phyloP scores from a whole-genome alignment of 495 filamentous ascomycete genomes.

The Platismatia glauca region DNA sequence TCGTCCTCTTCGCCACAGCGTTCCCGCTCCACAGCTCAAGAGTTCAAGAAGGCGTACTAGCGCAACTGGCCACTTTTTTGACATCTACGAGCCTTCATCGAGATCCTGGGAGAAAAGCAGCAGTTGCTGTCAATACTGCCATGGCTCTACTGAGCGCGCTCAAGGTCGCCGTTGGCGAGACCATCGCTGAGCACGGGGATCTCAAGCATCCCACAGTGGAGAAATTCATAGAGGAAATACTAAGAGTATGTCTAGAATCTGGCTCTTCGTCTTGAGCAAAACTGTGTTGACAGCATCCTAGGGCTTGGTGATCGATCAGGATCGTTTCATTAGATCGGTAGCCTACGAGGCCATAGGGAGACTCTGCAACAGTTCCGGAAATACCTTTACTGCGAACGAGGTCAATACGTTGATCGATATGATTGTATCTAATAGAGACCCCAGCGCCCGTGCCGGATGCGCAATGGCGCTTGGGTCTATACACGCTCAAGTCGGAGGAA shows the following conservation, averaged over 20 bases:
- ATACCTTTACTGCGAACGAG: constrained; percentile 75
- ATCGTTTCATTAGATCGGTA: constrained; percentile 76
- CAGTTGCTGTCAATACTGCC: constrained; percentile 83
- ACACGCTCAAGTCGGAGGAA: constrained; percentile 89
- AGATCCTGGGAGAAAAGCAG: constrained; percentile 79
- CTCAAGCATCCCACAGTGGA: constrained; percentile 68
- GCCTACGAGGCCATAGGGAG: constrained; percentile 83
- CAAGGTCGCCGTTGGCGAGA: constrained; percentile 77
- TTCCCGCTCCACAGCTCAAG: constrained; percentile 79
- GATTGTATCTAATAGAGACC: constrained; percentile 87
- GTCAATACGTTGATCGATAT: constrained; percentile 89
- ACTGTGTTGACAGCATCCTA: constrained; percentile 25
- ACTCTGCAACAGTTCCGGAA: constrained; percentile 82
- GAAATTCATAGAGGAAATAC: constrained; percentile 75
- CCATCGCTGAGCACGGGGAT: constrained; percentile 60
- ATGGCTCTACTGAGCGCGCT: constrained; percentile 69
- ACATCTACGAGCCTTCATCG: constrained; percentile 70
- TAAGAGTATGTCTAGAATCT: constrained; percentile 43
- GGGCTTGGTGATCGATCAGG: constrained; percentile 67
- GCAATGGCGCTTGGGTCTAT: constrained; percentile 90
- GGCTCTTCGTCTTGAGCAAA: background rate
- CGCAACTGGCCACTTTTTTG: constrained; percentile 81
- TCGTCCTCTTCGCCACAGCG: constrained; percentile 81
- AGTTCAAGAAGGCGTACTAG: constrained; percentile 90
- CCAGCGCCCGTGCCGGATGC: constrained; percentile 85